Percentiles rank a stretch among this genome's conserved stretches.
phyloP scores from a whole-genome alignment of 2,329 filamentous ascomycete genomes.

The Pezicula rhizophila region DNA sequence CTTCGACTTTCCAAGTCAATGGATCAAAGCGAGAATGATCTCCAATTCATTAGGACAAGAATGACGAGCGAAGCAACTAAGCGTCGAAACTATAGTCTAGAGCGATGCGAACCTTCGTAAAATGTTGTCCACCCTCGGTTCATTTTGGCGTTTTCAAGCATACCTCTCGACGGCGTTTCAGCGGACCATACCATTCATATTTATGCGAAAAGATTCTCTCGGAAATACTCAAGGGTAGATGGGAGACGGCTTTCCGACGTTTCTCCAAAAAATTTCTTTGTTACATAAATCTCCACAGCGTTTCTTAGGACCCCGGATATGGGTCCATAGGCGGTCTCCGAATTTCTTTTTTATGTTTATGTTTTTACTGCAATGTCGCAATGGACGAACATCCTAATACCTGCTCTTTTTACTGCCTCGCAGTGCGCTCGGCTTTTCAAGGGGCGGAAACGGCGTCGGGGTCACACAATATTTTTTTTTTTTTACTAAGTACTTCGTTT shows the following conservation, averaged over 20 bases:
- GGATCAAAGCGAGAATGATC: not conserved
- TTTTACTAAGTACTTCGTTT: constrained; percentile 11
- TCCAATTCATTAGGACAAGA: not conserved
- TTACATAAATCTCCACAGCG: constrained; percentile 20
- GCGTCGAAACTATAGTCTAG: not conserved
- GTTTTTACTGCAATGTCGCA: constrained; percentile 14
- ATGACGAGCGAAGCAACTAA: not conserved
- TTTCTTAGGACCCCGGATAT: constrained; percentile 18
- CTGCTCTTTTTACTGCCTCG: constrained; percentile 17
- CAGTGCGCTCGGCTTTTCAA: constrained; percentile 14
- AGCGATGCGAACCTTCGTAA: not conserved
- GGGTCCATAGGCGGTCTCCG: constrained; percentile 12
- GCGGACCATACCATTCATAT: constrained; percentile 27
- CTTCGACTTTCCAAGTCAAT: not conserved
- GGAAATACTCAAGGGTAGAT: constrained; percentile 21
- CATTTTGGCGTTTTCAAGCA: constrained; percentile 27
- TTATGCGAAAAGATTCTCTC: constrained; percentile 21
- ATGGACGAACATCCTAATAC: constrained; percentile 22
- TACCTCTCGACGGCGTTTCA: constrained; percentile 25
- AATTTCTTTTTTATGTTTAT: constrained; percentile 22
- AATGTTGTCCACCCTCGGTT: not conserved
- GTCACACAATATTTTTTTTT: constrained; percentile 15
- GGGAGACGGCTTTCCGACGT: constrained; percentile 16
- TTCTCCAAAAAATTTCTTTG: constrained; percentile 21
- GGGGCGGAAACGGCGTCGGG: constrained; percentile 20